Percentiles rank a stretch among this genome's conserved stretches.
phyloP scores from a whole-genome alignment of 345 rosid species.

The Arabis hirsuta region DNA sequence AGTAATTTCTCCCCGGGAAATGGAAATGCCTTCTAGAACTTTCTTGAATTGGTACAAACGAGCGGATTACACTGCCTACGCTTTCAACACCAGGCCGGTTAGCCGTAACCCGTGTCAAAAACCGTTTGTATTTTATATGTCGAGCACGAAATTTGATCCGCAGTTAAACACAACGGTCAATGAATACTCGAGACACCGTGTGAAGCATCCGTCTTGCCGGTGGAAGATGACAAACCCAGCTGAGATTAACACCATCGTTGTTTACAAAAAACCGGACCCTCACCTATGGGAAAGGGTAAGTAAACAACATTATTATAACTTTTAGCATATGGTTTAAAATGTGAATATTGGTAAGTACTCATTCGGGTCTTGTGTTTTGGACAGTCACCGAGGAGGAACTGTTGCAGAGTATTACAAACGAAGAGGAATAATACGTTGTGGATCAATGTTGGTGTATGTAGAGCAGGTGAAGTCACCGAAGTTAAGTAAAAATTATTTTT shows the following conservation, averaged over 20 bases:
- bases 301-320: background rate
- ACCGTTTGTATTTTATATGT: constrained; percentile 87
- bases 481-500: constrained; percentile 36
- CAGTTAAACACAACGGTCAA: constrained; percentile 62
- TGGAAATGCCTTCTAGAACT: constrained; percentile 95
- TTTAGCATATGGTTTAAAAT: background rate
- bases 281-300: constrained; percentile 83
- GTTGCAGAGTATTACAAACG: constrained; percentile 57
- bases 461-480: constrained; percentile 77
- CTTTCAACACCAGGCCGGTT: constrained; percentile 95
- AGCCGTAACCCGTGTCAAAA: constrained; percentile 90
- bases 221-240: constrained; percentile 91
- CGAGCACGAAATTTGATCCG: constrained; percentile 53
- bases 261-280: constrained; percentile 73
- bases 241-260: constrained; percentile 52
- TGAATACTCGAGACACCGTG: constrained; percentile 60
- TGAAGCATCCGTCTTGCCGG: constrained; percentile 66
- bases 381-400: constrained; percentile 60
- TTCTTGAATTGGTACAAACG: constrained; percentile 93
- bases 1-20: constrained; percentile 80
- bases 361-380: constrained; percentile 13
- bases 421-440: constrained; percentile 63
- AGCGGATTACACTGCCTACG: constrained; percentile 91
- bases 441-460: constrained; percentile 80
- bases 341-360: background rate